Conservation (phyloP, 2,329 filamentous ascomycete species). For the Xylariaceae sp. region DNA sequence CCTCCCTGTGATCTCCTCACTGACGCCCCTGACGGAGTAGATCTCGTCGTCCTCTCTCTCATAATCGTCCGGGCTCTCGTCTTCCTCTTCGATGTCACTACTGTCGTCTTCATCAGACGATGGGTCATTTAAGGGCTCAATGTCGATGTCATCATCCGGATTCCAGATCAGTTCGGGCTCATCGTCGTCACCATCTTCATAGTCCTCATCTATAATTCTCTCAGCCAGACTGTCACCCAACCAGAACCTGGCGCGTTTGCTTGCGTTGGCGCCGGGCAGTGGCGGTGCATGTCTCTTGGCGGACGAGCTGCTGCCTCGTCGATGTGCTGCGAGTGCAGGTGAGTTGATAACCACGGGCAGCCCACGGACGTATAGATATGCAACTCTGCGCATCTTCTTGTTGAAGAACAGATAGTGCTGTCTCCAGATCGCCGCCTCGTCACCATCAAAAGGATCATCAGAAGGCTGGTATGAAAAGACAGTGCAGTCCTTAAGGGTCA, state of each 20-base stretch:
- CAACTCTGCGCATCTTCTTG: constrained; percentile 83
- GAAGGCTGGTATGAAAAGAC: constrained; percentile 87
- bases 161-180: constrained; percentile 44
- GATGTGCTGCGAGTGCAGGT: constrained; percentile 27
- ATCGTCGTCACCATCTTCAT: constrained; percentile 45
- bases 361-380: constrained; percentile 89
- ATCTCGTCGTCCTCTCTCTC: constrained; percentile 41
- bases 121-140: constrained; percentile 50
- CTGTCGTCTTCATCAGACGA: constrained; percentile 47
- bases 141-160: constrained; percentile 54
- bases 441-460: constrained; percentile 85
- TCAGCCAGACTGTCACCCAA: constrained; percentile 64
- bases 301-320: constrained; percentile 27
- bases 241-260: constrained; percentile 86
- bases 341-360: constrained; percentile 63
- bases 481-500: constrained; percentile 83
- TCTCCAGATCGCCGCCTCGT: constrained; percentile 91
- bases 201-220: constrained; percentile 44
- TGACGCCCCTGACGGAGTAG: constrained; percentile 51
- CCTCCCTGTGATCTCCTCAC: constrained; percentile 58
- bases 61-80: constrained; percentile 36
- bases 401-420: constrained; percentile 98
- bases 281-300: constrained; percentile 29
- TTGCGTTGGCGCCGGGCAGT: constrained; percentile 46
- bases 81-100: constrained; percentile 35